Evolutionary conservation across 306 rosid species (phyloP).

Genomic region (Morella rubra): DNA sequence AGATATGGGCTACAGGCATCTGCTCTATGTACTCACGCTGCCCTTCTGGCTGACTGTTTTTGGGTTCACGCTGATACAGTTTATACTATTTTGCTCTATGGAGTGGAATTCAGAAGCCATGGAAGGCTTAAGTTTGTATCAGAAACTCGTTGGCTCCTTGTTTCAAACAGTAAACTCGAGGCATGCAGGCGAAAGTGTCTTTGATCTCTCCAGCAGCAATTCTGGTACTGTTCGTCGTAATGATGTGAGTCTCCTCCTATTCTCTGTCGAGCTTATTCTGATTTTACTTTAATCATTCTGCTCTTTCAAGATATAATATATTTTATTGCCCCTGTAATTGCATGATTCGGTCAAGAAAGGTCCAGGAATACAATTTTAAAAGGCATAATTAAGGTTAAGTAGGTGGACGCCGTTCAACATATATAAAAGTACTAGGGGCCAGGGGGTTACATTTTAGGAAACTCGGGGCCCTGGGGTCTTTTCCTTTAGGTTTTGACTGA

Average conservation of each 20-base stretch:
- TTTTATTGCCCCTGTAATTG: too few species aligned
- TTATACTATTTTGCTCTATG: conserved; percentile 47
- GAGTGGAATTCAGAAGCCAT: conserved; percentile 60
- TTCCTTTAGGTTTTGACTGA: too few species aligned
- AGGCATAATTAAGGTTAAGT: too few species aligned
- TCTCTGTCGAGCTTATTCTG: too few species aligned
- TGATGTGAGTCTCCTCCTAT: conserved; percentile 50
- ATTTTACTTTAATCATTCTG: too few species aligned
- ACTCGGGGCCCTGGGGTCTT: too few species aligned
- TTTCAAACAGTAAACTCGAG: conserved; percentile 57
- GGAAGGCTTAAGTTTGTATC: conserved; percentile 53
- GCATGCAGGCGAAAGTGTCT: conserved; percentile 61
- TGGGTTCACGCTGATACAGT: conserved; percentile 43
- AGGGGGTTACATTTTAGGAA: too few species aligned
- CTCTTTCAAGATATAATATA: too few species aligned
- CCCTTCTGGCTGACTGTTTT: conserved; percentile 42
- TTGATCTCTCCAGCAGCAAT: conserved; percentile 68
- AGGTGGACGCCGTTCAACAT: too few species aligned
- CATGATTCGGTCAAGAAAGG: too few species aligned
- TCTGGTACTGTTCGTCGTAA: conserved; percentile 55
- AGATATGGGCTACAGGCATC: conserved; percentile 45
- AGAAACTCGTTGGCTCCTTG: conserved; percentile 50
- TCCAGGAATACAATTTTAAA: too few species aligned
- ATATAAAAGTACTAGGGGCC: too few species aligned
- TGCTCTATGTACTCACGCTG: conserved; percentile 44